Percentiles rank a stretch among this genome's conserved stretches.
Conservation (phyloP, 495 filamentous ascomycete genomes). For the Barbatosphaeria neglecta region DNA sequence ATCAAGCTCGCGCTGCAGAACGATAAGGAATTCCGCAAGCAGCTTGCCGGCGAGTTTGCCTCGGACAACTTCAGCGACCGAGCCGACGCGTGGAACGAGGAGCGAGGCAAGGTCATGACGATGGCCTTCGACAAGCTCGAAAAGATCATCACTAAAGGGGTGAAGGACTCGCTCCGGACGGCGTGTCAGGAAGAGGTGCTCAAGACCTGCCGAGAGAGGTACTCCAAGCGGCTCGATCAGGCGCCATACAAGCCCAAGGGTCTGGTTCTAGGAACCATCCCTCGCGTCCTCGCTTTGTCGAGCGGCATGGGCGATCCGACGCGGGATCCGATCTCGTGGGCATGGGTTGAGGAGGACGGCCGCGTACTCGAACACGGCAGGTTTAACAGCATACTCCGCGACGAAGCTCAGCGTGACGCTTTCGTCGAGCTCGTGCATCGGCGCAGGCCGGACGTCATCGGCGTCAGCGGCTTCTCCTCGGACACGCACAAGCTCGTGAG, state of each 20-base stretch:
- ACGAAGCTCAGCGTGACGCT: constrained; percentile 49
- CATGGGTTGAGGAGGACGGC: constrained; percentile 87
- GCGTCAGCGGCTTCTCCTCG: constrained; percentile 77
- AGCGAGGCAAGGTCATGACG: constrained; percentile 74
- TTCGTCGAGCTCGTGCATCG: constrained; percentile 66
- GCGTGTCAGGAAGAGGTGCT: constrained; percentile 86
- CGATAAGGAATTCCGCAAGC: constrained; percentile 57
- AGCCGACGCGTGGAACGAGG: constrained; percentile 87
- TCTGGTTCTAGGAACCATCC: constrained; percentile 78
- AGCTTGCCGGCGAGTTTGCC: constrained; percentile 68
- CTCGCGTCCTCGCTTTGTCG: constrained; percentile 75
- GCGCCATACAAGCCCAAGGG: constrained; percentile 91
- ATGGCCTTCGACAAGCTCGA: constrained; percentile 72
- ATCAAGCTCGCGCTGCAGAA: constrained; percentile 67
- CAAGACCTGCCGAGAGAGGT: constrained; percentile 70
- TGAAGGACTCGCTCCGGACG: constrained; percentile 84
- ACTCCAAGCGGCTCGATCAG: constrained; percentile 80
- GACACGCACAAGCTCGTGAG: constrained; percentile 77
- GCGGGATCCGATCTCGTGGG: constrained; percentile 75
- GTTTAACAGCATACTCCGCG: constrained; percentile 64
- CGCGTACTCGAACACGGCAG: constrained; percentile 79
- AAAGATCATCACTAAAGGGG: constrained; percentile 69
- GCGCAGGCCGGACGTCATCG: constrained; percentile 80
- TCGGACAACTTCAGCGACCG: constrained; percentile 92
- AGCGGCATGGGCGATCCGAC: constrained; percentile 67